Base-by-base conservation (phyloP, 208 protist species). In the Acanthamoeba sp. region DNA sequence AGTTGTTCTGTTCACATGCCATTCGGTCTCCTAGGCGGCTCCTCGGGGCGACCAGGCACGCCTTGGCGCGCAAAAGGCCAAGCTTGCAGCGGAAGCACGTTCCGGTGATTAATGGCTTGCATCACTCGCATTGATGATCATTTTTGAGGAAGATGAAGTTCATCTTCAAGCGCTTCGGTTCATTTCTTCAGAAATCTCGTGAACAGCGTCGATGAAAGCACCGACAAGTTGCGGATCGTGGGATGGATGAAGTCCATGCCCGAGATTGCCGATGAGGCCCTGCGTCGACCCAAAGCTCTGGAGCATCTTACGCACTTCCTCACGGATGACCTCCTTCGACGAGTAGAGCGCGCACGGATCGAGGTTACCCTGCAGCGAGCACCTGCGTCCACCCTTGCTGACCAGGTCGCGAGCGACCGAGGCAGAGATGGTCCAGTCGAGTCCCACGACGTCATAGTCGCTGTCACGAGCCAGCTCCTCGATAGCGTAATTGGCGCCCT, bases 251-350 rank as follows among this genome's bases (percentile, higher is more conserved):
- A 98, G 97, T 29, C 98, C 98, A 89, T 98, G 98, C n/a, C 98
- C 98, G 18, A 98, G 88, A 91, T 98, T 98, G 50, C 96, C 97
- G 94, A 98, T 98, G 93, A 97, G 97, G 14, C 95, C n/a, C 71
- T 95, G 69, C 36, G 95, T 93, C 20, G 78, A 84, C 1, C 96
- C 93, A 87, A 97, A 98, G n/a, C 59, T 45, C 24, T 95, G 10
- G 1, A 97, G 48, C 96, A 97, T 98, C 69, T 93, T 94, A 42
- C 93, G 45, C 45, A 94, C 94, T 66, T 96, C 50, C 42, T 76
- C 29, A 18, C 40, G 34, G 6, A 91, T 95, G 40, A 89, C 59
- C 55, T 95, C 85, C 69, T 95, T 84, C n/a, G 85, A 57, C 48
- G 66, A 78, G 89, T 97, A 98, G 34, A 98, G 73, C 40, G 96